Evolutionary conservation across 768 basidiomycete genomes (phyloP).

Genomic region (Rhodotorula kratochvilovae): DNA sequence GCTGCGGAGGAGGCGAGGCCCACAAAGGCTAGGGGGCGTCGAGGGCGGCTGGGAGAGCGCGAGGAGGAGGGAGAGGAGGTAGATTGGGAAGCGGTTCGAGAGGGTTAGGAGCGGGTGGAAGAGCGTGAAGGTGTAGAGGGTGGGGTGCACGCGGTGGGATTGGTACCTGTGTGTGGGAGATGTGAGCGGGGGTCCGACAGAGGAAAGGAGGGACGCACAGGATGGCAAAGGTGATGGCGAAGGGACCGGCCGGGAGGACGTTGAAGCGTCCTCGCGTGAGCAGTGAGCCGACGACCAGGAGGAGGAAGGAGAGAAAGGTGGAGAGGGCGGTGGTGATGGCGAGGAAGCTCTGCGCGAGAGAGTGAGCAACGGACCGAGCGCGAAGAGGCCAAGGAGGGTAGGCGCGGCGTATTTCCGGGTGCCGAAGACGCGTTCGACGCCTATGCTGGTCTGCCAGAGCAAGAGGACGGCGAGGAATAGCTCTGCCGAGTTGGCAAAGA

Average conservation of each 20-base stretch:
- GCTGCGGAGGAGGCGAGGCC: constrained; percentile 4
- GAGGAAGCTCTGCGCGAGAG: constrained; percentile 18
- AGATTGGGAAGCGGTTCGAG: constrained; percentile 15
- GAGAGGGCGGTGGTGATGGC: constrained; percentile 3
- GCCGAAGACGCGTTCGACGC: constrained; percentile 79
- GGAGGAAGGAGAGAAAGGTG: neutral
- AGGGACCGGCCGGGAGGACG: constrained; percentile 29
- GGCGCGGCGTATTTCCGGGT: constrained; percentile 69
- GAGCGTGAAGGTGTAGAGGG: constrained; percentile 24
- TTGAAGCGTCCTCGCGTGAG: neutral
- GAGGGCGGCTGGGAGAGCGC: constrained; percentile 7
- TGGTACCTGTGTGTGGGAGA: constrained; percentile 14
- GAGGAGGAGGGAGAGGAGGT: constrained; percentile 24
- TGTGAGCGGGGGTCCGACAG: neutral
- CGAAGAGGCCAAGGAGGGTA: neutral
- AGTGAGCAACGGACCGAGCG: neutral
- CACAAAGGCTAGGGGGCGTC: neutral
- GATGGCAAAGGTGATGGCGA: constrained; percentile 19
- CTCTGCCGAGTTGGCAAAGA: constrained; percentile 79
- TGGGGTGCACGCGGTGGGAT: constrained; percentile 14
- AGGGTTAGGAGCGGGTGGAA: constrained; percentile 21
- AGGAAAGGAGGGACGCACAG: neutral
- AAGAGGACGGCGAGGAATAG: constrained; percentile 70
- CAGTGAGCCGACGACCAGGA: constrained; percentile 3
- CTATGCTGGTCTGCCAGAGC: constrained; percentile 65